Percentiles rank a stretch among this genome's conserved stretches.
Conservation (phyloP, 73 alveolate genomes). For the Paramecium primaurelia region DNA sequence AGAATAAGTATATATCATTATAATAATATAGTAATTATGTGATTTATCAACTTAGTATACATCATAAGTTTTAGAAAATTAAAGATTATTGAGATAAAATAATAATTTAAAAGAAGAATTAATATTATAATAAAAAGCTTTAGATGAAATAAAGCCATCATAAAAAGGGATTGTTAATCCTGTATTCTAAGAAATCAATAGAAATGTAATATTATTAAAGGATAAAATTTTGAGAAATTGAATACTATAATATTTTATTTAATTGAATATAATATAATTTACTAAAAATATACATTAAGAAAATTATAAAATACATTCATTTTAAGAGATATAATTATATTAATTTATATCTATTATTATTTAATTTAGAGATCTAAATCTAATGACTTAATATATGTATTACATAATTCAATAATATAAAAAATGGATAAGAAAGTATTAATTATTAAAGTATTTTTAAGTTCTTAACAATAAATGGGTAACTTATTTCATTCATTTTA, state of each 20-base stretch:
- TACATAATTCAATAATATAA: too few relatives aligned
- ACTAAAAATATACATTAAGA: background rate
- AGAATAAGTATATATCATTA: background rate
- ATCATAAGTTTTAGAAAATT: background rate
- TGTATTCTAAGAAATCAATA: background rate
- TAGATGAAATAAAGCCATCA: background rate
- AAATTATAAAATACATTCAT: too few relatives aligned
- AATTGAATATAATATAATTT: too few relatives aligned
- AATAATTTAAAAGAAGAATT: background rate
- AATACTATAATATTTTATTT: background rate
- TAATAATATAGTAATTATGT: background rate
- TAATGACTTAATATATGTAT: too few relatives aligned
- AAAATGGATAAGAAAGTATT: too few relatives aligned
- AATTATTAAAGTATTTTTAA: too few relatives aligned
- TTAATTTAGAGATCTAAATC: too few relatives aligned
- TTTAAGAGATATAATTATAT: too few relatives aligned
- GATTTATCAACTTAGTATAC: conserved; percentile 18
- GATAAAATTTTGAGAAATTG: background rate
- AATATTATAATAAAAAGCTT: background rate
- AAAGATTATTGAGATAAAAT: background rate
- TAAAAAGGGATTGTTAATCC: background rate
- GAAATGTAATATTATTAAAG: background rate
- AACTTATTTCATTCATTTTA: too few relatives aligned
- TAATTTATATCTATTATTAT: too few relatives aligned
- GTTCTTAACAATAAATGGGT: too few relatives aligned